Conservation (phyloP, 1,284 basidiomycete species). For the Rhodotorula sp. region DNA sequence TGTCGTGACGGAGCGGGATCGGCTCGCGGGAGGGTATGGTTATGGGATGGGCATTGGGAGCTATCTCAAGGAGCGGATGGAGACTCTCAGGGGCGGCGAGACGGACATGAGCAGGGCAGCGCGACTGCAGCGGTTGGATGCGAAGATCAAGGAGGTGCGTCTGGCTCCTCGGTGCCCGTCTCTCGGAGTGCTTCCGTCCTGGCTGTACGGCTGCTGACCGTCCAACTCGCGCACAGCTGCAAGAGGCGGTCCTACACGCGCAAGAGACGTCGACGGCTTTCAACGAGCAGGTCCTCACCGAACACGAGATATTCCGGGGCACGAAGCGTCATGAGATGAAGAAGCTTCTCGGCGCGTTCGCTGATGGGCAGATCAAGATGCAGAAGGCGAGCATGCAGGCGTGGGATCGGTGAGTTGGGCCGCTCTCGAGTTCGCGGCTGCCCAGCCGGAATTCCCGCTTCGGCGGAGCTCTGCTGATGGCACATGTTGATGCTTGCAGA, state of each 20-base stretch:
- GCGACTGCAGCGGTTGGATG: conserved; percentile 86
- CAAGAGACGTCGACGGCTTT: conserved; percentile 95
- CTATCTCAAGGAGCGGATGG: conserved; percentile 91
- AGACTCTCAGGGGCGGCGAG: conserved; percentile 85
- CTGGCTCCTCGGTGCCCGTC: neutral
- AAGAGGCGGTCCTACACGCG: conserved; percentile 91
- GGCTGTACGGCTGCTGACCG: neutral
- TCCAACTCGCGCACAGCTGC: conserved; percentile 60
- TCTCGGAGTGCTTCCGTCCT: neutral
- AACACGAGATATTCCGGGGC: conserved; percentile 84
- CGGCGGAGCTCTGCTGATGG: neutral
- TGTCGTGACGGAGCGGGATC: conserved; percentile 85
- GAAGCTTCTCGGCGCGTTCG: conserved; percentile 81
- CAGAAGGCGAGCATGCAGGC: conserved; percentile 58
- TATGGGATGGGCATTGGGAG: conserved; percentile 68
- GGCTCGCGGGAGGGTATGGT: conserved; percentile 67
- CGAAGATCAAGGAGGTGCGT: conserved; percentile 87
- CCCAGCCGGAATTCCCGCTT: too few species aligned
- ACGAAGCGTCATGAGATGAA: conserved; percentile 94
- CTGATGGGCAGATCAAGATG: conserved; percentile 92
- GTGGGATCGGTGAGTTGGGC: conserved; percentile 30
- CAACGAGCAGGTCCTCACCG: conserved; percentile 85
- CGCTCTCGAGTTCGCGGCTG: too few species aligned
- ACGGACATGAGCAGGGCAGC: conserved; percentile 90
- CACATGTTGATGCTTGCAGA: neutral